Base-by-base conservation (phyloP, 805 yeast genomes). In the Barnettozyma botsteinii region DNA sequence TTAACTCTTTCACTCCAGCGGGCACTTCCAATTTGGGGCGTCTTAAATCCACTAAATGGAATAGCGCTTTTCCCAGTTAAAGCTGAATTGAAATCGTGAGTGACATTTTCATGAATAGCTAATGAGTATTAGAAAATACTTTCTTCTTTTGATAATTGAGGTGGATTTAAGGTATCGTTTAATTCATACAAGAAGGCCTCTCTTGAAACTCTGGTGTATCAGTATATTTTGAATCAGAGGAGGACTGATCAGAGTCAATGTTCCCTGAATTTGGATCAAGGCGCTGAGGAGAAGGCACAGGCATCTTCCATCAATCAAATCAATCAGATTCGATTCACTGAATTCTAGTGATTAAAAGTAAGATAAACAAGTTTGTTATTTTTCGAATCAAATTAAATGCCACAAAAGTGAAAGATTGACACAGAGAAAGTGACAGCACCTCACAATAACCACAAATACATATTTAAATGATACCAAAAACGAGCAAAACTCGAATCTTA, bases 31-130 rank as follows among this genome's bases (percentile, higher is more conserved):
- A 86, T 76, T 57, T 85, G 86, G 36, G 95, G 95, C 51, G 87
- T 85, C 65, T 87, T 95, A 91, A 88, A 87, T 31, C 96, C 96
- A 46, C 96, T 95, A 53, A 85, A 87, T 0, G 95, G 93, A 64
- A 76, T 73, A 7, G 78, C 51, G 31, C 60, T 56, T 39, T 51
- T 42, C 11, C 56, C 62, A 8, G 60, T 57, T 21, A 58, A 38
- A 8, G 62, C 62, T 9, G 60, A 52, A 30, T 55, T 52, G 31
- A 55, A 55, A 10, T 46, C 57, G 35, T 31, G 33, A 19, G 33
- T 30, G 0, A 47, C 42, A 21, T 40, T 44, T 19, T 42, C 45
- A 10, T 47, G 46, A 20, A 46, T 47, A 46, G 13, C n/a, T 14
- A 12, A 11, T 19, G 12, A 8, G 13, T 13, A 3, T 19, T 18